phyloP scores from a whole-genome alignment of 352 stramenopile genomes.

The Phytopythium cucurbitacearum region DNA sequence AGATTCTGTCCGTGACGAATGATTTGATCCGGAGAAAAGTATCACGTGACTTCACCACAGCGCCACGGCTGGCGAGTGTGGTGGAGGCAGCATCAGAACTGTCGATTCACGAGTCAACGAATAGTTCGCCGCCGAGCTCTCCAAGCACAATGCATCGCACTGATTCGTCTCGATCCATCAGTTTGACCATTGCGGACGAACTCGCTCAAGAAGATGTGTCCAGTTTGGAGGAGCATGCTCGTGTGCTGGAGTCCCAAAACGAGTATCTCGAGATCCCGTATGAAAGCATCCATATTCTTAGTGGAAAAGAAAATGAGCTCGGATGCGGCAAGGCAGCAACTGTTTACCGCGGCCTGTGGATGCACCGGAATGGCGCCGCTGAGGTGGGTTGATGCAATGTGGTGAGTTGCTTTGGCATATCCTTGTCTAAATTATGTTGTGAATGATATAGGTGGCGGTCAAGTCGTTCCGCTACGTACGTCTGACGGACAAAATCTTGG shows the following conservation, averaged over 20 bases:
- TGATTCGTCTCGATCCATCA: slow-evolving; percentile 37
- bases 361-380: slow-evolving; percentile 74
- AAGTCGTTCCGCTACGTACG: slow-evolving; percentile 87
- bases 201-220: slow-evolving; percentile 56
- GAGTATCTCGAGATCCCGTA: slow-evolving; percentile 86
- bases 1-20: slow-evolving; percentile 80
- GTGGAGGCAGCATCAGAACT: slow-evolving; percentile 23
- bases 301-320: slow-evolving; percentile 85
- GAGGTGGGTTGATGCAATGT: slow-evolving; percentile 31
- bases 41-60: slow-evolving; percentile 37
- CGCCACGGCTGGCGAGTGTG: slow-evolving; percentile 14
- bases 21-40: slow-evolving; percentile 71
- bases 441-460: slow-evolving; percentile 50
- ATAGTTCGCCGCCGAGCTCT: slow-evolving; percentile 13
- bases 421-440: not conserved
- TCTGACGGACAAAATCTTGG: slow-evolving; percentile 85
- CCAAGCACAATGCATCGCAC: slow-evolving; percentile 23
- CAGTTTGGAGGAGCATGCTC: slow-evolving; percentile 72
- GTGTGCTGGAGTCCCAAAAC: slow-evolving; percentile 83
- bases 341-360: slow-evolving; percentile 85
- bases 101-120: slow-evolving; percentile 14
- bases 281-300: slow-evolving; percentile 84
- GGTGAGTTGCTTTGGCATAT: not conserved
- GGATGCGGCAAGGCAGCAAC: slow-evolving; percentile 83
- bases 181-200: slow-evolving; percentile 38